Percentiles rank a stretch among this genome's conserved stretches.
Evolutionary conservation across 495 filamentous ascomycete genomes (phyloP).

Genomic region (Symbiotaphrina buchneri): DNA sequence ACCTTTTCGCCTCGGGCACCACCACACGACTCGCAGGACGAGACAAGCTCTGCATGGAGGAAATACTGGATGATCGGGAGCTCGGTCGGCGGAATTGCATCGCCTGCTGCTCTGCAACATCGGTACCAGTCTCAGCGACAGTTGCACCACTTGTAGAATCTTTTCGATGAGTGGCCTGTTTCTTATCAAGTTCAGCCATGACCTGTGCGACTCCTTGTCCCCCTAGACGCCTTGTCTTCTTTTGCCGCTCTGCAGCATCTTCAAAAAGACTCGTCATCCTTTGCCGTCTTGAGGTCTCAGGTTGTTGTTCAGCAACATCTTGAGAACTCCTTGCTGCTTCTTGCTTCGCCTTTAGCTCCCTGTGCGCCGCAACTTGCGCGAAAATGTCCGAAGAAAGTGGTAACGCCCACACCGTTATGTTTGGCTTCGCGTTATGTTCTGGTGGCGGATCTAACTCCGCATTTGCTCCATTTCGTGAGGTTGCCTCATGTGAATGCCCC

Average conservation of each 20-base stretch:
- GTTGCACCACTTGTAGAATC: too few relatives aligned
- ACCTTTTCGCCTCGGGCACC: constrained; percentile 5
- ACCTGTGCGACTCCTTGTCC: constrained; percentile 31
- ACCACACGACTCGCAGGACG: background rate
- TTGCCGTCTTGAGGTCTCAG: constrained; percentile 22
- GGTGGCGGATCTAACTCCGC: background rate
- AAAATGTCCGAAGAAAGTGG: constrained; percentile 2
- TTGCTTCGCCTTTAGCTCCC: background rate
- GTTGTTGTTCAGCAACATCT: background rate
- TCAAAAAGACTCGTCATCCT: constrained; percentile 32
- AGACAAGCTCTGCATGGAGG: background rate
- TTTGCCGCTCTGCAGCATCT: constrained; percentile 30
- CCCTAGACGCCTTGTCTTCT: constrained; percentile 26
- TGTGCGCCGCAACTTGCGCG: background rate
- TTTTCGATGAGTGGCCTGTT: constrained; percentile 5
- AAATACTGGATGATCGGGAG: background rate
- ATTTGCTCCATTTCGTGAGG: background rate
- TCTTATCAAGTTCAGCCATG: constrained; percentile 18
- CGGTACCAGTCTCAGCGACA: background rate
- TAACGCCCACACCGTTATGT: constrained; percentile 1
- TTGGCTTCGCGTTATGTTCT: background rate
- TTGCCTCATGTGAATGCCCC: background rate
- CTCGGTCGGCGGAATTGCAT: background rate
- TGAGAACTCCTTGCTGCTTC: background rate
- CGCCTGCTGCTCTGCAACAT: constrained; percentile 1